phyloP scores from a whole-genome alignment of 345 rosid species.

The Hibiscus syriacus region DNA sequence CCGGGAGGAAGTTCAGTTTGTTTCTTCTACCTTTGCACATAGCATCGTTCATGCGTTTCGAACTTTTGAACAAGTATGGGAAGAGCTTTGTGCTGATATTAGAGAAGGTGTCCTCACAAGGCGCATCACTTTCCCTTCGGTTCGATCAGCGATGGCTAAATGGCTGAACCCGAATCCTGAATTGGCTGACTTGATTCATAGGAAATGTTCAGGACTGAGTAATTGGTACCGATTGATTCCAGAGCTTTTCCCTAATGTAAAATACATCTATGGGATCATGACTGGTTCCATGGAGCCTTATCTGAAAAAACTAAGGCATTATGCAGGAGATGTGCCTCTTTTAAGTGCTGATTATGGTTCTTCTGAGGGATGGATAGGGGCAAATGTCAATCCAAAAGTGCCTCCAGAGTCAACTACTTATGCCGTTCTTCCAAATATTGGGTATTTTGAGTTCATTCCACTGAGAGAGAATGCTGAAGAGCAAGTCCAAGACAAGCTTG shows the following conservation, averaged over 20 bases:
- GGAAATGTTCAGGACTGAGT: slow-evolving; percentile 58
- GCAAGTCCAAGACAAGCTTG: background rate
- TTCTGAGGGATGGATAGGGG: slow-evolving; percentile 97
- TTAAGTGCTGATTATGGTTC: slow-evolving; percentile 87
- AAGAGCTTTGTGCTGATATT: slow-evolving; percentile 64
- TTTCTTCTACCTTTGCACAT: slow-evolving; percentile 77
- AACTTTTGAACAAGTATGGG: slow-evolving; percentile 79
- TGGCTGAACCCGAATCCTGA: slow-evolving; percentile 66
- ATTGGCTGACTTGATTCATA: slow-evolving; percentile 49
- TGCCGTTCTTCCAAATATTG: slow-evolving; percentile 73
- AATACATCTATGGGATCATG: slow-evolving; percentile 92
- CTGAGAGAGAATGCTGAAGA: slow-evolving; percentile 20
- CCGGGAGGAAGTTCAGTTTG: slow-evolving; percentile 58
- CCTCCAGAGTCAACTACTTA: slow-evolving; percentile 67
- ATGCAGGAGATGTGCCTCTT: slow-evolving; percentile 70
- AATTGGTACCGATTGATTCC: slow-evolving; percentile 91
- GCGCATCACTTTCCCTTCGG: slow-evolving; percentile 50
- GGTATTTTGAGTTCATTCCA: slow-evolving; percentile 89
- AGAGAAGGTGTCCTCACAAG: slow-evolving; percentile 46
- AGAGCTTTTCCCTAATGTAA: slow-evolving; percentile 73
- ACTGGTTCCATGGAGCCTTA: slow-evolving; percentile 98
- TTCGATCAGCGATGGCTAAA: slow-evolving; percentile 57
- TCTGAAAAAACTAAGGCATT: slow-evolving; percentile 72
- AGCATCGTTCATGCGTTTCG: slow-evolving; percentile 73
- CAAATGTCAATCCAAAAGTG: slow-evolving; percentile 61